A percentile compares a stretch with the other conserved stretches of the same genome.
phyloP scores from a whole-genome alignment of 768 basidiomycete species.

The Hygrocybe coccinea region DNA sequence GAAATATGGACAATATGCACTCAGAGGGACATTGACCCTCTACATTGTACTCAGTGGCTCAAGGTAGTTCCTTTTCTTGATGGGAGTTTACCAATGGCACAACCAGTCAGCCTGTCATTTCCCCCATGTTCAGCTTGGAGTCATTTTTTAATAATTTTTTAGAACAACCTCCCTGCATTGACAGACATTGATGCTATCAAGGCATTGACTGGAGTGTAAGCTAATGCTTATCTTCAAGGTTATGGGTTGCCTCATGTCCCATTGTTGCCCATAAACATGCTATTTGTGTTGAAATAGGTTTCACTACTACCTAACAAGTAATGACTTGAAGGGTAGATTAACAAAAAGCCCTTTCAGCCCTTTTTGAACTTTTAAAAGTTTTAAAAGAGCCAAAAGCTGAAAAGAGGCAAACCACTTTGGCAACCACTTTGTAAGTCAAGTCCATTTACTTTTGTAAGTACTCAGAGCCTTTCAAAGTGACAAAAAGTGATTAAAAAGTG shows the following conservation, averaged over 20 bases:
- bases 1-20: no score
- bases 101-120: not conserved
- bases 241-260: not conserved
- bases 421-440: no score
- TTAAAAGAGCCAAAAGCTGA: no score
- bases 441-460: no score
- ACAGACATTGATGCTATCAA: not conserved
- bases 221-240: not conserved
- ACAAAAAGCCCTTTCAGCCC: no score
- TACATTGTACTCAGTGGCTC: not conserved
- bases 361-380: no score
- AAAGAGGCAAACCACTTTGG: no score
- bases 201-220: not conserved
- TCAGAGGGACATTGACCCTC: no score
- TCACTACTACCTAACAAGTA: not conserved
- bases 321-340: no score
- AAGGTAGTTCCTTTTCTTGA: slow-evolving; percentile 1
- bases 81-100: slow-evolving; percentile 2
- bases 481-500: no score
- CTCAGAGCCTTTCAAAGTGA: no score
- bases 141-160: not conserved
- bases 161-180: slow-evolving; percentile 9
- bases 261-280: not conserved
- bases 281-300: slow-evolving; percentile 3
- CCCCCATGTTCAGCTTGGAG: not conserved